Evolutionary conservation across 1,284 basidiomycete species (phyloP).

Genomic region (Clitocybe nebularis): DNA sequence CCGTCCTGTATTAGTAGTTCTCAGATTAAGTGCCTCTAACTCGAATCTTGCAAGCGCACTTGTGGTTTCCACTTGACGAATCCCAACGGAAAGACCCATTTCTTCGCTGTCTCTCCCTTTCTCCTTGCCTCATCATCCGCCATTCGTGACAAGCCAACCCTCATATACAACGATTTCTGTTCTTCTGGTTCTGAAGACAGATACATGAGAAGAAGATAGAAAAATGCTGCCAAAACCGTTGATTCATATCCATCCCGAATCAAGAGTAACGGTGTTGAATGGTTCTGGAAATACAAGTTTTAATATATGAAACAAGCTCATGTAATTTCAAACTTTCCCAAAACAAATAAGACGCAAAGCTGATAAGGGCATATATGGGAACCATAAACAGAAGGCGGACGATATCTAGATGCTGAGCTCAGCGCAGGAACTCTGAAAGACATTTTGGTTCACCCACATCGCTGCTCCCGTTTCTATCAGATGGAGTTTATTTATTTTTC

Average conservation of each 20-base stretch:
- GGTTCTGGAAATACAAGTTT: constrained; percentile 39
- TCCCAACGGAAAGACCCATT: constrained; percentile 72
- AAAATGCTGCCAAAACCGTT: constrained; percentile 72
- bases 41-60: constrained; percentile 25
- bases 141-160: constrained; percentile 49
- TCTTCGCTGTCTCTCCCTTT: constrained; percentile 43
- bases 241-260: constrained; percentile 69
- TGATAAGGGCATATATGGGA: constrained; percentile 69
- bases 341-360: constrained; percentile 67
- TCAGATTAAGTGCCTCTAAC: constrained; percentile 1
- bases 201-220: constrained; percentile 73
- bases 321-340: constrained; percentile 43
- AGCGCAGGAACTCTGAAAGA: not conserved
- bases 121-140: constrained; percentile 41
- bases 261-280: constrained; percentile 60
- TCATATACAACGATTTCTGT: constrained; percentile 61
- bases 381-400: constrained; percentile 78
- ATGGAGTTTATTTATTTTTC: constrained; percentile 2
- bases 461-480: constrained; percentile 62
- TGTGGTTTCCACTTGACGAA: constrained; percentile 61
- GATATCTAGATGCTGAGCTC: constrained; percentile 45
- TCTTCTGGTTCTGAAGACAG: constrained; percentile 61
- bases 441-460: constrained; percentile 54
- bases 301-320: not conserved
- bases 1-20: constrained; percentile 43